Evolutionary conservation across 805 yeast species (phyloP).

Genomic region (Lachancea fermentati): DNA sequence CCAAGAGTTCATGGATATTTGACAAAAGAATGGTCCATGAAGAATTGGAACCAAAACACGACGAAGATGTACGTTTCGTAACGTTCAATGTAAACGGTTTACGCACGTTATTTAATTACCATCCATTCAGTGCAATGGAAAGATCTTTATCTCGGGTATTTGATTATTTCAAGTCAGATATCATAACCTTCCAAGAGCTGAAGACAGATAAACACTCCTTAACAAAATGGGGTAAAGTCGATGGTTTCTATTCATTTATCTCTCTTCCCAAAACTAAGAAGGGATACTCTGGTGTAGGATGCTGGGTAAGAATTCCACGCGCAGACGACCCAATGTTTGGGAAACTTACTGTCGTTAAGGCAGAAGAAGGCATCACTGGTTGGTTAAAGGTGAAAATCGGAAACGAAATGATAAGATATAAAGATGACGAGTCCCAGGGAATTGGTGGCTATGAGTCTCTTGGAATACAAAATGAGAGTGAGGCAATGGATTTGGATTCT

Average conservation of each 20-base stretch:
- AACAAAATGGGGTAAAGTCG: constrained; percentile 43
- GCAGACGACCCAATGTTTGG: constrained; percentile 37
- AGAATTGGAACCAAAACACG: constrained; percentile 2
- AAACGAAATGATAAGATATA: constrained; percentile 16
- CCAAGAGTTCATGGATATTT: too few species aligned
- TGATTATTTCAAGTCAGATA: constrained; percentile 55
- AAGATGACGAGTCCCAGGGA: constrained; percentile 22
- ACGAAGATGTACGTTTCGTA: constrained; percentile 39
- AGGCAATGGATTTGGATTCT: constrained; percentile 49
- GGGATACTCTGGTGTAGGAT: constrained; percentile 91
- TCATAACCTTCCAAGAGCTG: constrained; percentile 82
- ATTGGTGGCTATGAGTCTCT: constrained; percentile 70
- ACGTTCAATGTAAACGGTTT: constrained; percentile 84
- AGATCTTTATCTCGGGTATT: constrained; percentile 39
- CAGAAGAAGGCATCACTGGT: constrained; percentile 93
- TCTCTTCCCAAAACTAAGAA: constrained; percentile 61
- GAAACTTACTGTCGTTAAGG: constrained; percentile 53
- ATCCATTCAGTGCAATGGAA: constrained; percentile 66
- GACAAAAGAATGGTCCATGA: neutral
- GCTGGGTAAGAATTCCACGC: constrained; percentile 56
- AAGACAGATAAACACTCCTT: constrained; percentile 52
- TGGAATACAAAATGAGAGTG: constrained; percentile 33
- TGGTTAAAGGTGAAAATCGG: constrained; percentile 28
- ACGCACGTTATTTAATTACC: constrained; percentile 71
- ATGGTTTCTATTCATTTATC: constrained; percentile 58